Base-by-base conservation (phyloP, 2,329 filamentous ascomycete species). In the Xylaria sp. region DNA sequence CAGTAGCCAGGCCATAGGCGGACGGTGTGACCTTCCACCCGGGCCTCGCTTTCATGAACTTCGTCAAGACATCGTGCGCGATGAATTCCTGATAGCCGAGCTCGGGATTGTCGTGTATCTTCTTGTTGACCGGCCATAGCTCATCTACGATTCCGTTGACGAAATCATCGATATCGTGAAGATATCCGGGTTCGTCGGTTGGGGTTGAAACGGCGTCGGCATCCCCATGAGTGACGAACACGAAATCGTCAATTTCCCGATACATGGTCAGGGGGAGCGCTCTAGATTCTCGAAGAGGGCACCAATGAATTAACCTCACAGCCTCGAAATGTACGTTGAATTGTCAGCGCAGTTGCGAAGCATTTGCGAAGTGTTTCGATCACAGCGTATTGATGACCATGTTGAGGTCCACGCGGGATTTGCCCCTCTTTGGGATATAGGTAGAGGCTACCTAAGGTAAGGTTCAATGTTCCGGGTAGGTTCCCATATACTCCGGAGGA, bases 61-160 rank as follows among this genome's bases (percentile, higher is more conserved):
- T 69, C 0, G 78, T 80, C 45, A 84, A 67, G 2, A 75, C 70
- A 13, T 78, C 72, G 59, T 84, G 80, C 0, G 80, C 78, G 39
- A 77, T 76, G 51, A 71, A 70, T 54, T 82, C 78, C 37, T 79
- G 60, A 56, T 74, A 81, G 0, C 72, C 74, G 1, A 80, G 66
- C 58, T 82, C 79, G 0, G 79, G 79, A 49, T 81, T 76, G 44
- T 80, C 77, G 62, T 80, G 78, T 17, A 83, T 79, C 51, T 74
- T 74, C 39, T 78, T 74, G 64, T 77, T 81, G 51, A 82, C 67
- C 2, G 66, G 67, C 66, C 78, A 76, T 13, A 82, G 63, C 1
- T 63, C 63, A 7, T 69, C 62, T 20, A 69, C 73, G 16, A 78
- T 65, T 11, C 56, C 63, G 39, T 80, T 71, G 21, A 77, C 59